Base-by-base conservation (phyloP, 106 monocot species). In the Acorus gramineus region DNA sequence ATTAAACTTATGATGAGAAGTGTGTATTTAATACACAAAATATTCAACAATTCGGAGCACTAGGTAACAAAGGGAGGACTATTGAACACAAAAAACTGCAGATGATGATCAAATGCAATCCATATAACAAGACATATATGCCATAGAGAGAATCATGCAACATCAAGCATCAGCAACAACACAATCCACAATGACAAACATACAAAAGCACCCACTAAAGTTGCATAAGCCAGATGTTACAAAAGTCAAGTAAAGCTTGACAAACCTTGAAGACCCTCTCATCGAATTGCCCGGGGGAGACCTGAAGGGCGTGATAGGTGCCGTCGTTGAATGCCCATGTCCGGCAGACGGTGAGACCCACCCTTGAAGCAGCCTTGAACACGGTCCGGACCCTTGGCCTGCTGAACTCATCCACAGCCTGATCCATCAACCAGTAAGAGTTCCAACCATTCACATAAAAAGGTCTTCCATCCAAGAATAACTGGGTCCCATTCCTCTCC, bases 291-390 rank as follows among this genome's bases (percentile, higher is more conserved):
- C 65, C 65, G 52, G 43, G 65, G 7, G 65, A 65, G 28, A 65
- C 65, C 51, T 65, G 65, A 10, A 65, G 65, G 28, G 65, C 65
- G 8, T 52, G 12, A 42, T 65, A 42, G 42, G 52, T 10, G 52
- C 65, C 65, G 42, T 65, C 65, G 3, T 65, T 65, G 65, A 65
- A 65, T 7, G 65, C 65, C 65, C 65, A 65, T 6, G 65, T 65
- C 52, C 65, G 14, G 65, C 65, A 65, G 4, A 65, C 65, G 5
- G 65, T 65, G 51, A 65, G 50, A 3, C 65, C 65, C 42, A 52
- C 52, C 42, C 2, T 43, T 47, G 44, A 42, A 6, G 42, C 65
- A 5, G 14, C 51, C 42, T 44, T 50, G 8, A 65, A 65, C 14
- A 65, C 10, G 9, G 14, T 42, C 2, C 8, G 42, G 28, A 65